Base-by-base conservation (phyloP, 805 yeast genomes). In the Wickerhamiella siamensis region DNA sequence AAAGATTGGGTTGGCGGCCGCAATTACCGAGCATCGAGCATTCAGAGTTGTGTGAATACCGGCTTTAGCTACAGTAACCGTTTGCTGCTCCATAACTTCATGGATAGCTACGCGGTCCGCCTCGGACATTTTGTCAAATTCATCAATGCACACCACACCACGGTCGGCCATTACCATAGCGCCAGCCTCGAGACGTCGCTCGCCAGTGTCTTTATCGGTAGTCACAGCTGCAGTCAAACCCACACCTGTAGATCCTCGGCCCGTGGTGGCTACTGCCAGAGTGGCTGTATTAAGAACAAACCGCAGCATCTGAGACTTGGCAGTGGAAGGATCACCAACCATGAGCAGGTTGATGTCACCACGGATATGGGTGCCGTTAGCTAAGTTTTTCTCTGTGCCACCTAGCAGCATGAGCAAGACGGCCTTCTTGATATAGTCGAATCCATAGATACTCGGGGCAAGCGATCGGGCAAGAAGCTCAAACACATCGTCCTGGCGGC, bases 61-160 rank as follows among this genome's bases (percentile, higher is more conserved):
- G 4, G 97, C 98, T 61, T 88, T 88, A 40, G 97, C 94, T 56
- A 88, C 87, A 2, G 97, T 87, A 22, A 88, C 95, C 0, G 98
- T 91, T 62, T 91, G 98, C 65, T 91, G 98, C 66, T 91, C 98
- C 98, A 91, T 91, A 39, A 91, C 98, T 71, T 91, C 98, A 63
- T 91, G 98, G 56, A 91, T 91, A 1, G 97, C 97, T 40, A 91
- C 97, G 58, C 98, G 74, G 65, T 91, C 98, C 21, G 77, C 75
- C 60, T 91, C 98, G 47, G 83, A 79, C 98, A 91, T 91, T 63
- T 91, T 91, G 65, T 88, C 98, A 57, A 91, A 91, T 68, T 91
- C 98, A 69, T 91, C 98, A 55, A 91, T 93, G 72, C 98, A 91
- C 33, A 91, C 96, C 43, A 91, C 72, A 49, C 98, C 98, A 50